Evolutionary conservation across 331 rosid species (phyloP), one percentile per base, ranked within the genome.

Genomic region (Dryas integrifolia): DNA sequence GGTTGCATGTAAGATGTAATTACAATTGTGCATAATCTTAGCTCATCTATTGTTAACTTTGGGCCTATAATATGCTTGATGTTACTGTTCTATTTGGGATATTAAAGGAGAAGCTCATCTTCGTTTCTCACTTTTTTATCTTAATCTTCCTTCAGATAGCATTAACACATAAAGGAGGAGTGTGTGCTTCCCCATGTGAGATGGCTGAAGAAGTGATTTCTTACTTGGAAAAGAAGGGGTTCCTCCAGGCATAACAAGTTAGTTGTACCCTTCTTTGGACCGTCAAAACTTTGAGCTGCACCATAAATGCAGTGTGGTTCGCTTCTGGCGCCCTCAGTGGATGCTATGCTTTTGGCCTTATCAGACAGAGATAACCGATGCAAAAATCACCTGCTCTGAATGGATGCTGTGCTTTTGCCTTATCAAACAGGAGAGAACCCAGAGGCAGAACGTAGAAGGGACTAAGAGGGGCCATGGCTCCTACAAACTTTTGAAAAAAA

Each of bases 171-270:
- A 64, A 76, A 57, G 80, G 75, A 43, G 77, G 45, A 48, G 65
- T 14, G 7, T 57, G 72, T 71, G 67, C 65, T 2, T 81, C 86
- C 50, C 83, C 88, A 14, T 57, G 70, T 35, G 86, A 76, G 67
- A 81, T 85, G 88, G 86, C 88, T 1, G 86, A 64, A 52, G 75
- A 72, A 64, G 84, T 85, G 61, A 55, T 81, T 59, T 81, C 76
- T 26, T 81, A 57, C 80, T 69, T 85, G 72, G 86, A 76, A 52
- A 67, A 76, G 71, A 82, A 79, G 66, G 88, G 86, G 8, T 79
- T 81, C 73, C 84, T 85, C 35, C 78, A 72, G 65, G 82, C 77
- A 44, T 74, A 74, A 74, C 14, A 57, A 30, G 16, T 24, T 4
- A 10, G 14, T 58, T 45, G 24, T 40, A 49, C 38, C 53, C 5